Percentiles rank a stretch among this genome's conserved stretches.
phyloP scores from a whole-genome alignment of 2,329 filamentous ascomycete genomes.

The Dendryphion nanum region DNA sequence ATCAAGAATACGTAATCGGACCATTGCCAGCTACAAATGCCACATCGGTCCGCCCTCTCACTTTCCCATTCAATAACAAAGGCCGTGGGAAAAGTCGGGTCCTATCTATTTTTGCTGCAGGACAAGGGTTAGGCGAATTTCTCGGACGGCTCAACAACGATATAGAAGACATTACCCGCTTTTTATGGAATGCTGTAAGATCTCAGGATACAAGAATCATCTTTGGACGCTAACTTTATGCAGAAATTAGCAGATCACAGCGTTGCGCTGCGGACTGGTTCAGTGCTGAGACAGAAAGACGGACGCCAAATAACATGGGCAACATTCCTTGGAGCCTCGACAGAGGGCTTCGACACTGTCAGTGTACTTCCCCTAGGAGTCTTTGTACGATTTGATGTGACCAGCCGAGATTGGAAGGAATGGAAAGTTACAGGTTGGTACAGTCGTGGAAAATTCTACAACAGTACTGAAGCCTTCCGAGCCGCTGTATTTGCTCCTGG shows the following conservation, averaged over 20 bases:
- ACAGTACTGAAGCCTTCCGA: conserved; percentile 49
- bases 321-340: not conserved
- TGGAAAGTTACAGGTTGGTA: conserved; percentile 56
- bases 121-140: too few species aligned
- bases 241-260: not conserved
- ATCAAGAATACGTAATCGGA: not conserved
- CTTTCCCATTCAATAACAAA: not conserved
- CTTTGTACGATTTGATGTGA: conserved; percentile 42
- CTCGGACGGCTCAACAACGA: not conserved
- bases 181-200: not conserved
- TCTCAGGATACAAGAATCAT: too few species aligned
- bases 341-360: not conserved
- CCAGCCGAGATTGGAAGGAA: conserved; percentile 49
- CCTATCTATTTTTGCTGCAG: too few species aligned
- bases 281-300: not conserved
- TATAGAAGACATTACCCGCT: not conserved
- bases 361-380: not conserved
- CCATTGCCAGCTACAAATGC: not conserved
- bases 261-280: not conserved
- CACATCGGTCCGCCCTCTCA: not conserved
- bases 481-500: conserved; percentile 42
- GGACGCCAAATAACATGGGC: not conserved
- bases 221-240: too few species aligned
- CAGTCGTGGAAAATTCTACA: conserved; percentile 56
- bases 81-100: not conserved